Evolutionary conservation across 73 alveolate genomes (phyloP).

Genomic region (Stentor coeruleus): DNA sequence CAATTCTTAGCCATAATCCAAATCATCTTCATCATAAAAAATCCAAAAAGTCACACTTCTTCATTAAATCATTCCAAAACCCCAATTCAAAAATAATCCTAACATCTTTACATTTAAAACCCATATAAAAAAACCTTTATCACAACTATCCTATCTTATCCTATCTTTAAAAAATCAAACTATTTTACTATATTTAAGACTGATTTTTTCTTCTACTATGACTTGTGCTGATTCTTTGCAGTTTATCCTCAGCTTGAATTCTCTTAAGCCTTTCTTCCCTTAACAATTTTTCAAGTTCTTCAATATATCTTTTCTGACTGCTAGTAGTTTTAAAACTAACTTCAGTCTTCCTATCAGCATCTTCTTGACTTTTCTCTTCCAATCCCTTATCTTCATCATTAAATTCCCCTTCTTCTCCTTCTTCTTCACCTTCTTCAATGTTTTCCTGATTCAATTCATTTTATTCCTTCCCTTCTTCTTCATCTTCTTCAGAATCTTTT

Average conservation of each 20-base stretch:
- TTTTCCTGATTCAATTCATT: background rate
- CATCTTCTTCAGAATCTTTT: background rate
- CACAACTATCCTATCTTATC: no score
- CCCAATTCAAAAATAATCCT: no score
- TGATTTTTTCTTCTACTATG: no score
- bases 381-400: no score
- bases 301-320: background rate
- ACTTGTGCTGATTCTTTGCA: background rate
- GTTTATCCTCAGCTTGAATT: background rate
- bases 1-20: no score
- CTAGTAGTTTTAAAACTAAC: background rate
- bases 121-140: no score
- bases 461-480: background rate
- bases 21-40: no score
- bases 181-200: no score
- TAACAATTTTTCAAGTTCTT: background rate
- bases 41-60: no score
- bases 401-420: background rate
- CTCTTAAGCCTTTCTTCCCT: constrained; percentile 10
- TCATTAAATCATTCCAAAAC: no score
- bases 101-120: no score
- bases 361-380: background rate
- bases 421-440: background rate
- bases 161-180: no score
- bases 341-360: background rate